Base-by-base conservation (phyloP, 176 grass and related monocot genomes). In the Zea mays region DNA sequence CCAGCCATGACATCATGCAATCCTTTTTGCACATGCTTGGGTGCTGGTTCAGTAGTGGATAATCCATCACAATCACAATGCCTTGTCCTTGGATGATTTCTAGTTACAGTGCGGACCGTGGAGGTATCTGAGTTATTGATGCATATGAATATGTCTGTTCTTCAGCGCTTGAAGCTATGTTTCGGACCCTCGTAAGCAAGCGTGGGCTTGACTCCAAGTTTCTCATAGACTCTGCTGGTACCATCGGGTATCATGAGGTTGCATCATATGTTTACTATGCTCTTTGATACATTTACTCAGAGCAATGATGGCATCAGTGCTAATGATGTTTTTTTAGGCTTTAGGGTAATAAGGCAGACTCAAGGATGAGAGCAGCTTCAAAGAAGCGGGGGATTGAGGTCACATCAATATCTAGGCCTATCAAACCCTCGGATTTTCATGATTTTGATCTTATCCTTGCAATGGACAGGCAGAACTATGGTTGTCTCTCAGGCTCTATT, bases 401-500 rank as follows among this genome's bases (percentile, higher is more conserved):
- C 69, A 98, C 89, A 12, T 98, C 95, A 8, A 98, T 94, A 71
- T 98, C 95, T 17, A 88, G 95, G 67, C 91, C 95, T 17, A 85
- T 92, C 4, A 87, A 45, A 7, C 95, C 95, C 36, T 92, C 95
- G 6, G 95, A 98, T 84, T 98, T 98, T 65, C 83, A 54, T 71
- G 89, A 92, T 33, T 98, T 94, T 4, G 89, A 98, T 83, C 89
- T 98, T 76, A 94, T 98, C 67, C 87, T 98, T 72, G 91, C 91
- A 37, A 98, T 98, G 95, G 95, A 98, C 71, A 92, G 88, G 85
- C 91, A 98, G 83, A 98, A 98, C 49, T 90, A 80, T 86, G 89
- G 95, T 98, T 40, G 3, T 79, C 27, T 78, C 83, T 79, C 27
- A 52, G 40, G 20, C 63, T 21, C 16, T 47, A 38, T 81, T 6